A percentile compares a stretch with the other conserved stretches of the same genome.
Evolutionary conservation across 78 protist genomes (phyloP).

Genomic region (Tieghemostelium lacteum): DNA sequence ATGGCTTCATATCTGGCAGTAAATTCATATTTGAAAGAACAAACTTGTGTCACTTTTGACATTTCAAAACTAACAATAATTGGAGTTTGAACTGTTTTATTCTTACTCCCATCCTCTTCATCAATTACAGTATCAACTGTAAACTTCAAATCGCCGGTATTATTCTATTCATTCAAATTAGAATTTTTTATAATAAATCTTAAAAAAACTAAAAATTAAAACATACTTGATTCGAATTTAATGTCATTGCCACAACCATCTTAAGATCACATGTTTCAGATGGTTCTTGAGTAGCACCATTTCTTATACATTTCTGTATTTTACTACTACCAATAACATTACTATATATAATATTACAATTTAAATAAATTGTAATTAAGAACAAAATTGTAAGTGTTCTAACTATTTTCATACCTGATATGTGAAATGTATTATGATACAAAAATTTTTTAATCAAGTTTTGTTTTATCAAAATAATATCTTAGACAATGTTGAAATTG

Average conservation of each 20-base stretch:
- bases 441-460: too few species aligned
- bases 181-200: too few species aligned
- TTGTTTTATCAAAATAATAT: too few species aligned
- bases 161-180: not conserved
- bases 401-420: too few species aligned
- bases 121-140: not conserved
- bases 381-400: too few species aligned
- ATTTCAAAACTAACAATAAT: conserved; percentile 5
- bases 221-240: conserved; percentile 16
- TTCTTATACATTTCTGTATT: not conserved
- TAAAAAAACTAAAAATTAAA: too few species aligned
- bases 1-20: too few species aligned
- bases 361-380: too few species aligned
- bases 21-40: conserved; percentile 1
- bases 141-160: conserved; percentile 5
- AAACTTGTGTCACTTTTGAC: not conserved
- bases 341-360: not conserved
- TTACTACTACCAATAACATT: not conserved
- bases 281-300: not conserved
- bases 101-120: too few species aligned
- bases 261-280: conserved; percentile 1
- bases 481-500: too few species aligned
- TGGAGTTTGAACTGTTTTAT: not conserved
- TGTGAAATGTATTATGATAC: too few species aligned
- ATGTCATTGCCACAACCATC: not conserved